These are phyloP conservation scores for Colletotrichum cuscutae DNA, from an alignment of 2,329 filamentous ascomycete species.

Conservation along the genomic window DNA sequence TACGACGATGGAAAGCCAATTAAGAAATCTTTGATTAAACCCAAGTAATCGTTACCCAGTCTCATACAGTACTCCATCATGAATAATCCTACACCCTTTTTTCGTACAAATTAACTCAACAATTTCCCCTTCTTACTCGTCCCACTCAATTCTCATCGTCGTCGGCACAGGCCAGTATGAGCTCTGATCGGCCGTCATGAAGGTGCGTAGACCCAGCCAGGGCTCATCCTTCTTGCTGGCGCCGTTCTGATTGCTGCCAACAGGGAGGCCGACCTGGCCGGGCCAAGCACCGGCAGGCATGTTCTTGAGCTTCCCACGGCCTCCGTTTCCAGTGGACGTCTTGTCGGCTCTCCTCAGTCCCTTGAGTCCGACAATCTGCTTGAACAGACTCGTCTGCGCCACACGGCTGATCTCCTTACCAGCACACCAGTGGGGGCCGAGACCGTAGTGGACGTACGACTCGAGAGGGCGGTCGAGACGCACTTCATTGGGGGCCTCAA, in stretches of 20 bases:
- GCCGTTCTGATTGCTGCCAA: conserved; percentile 23
- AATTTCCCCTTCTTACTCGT: conserved; percentile 23
- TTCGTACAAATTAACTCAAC: not conserved
- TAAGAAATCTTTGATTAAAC: not conserved
- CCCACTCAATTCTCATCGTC: conserved; percentile 39
- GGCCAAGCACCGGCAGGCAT: conserved; percentile 36
- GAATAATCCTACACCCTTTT: not conserved
- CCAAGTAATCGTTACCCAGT: not conserved
- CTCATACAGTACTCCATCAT: not conserved
- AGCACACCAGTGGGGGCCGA: conserved; percentile 57
- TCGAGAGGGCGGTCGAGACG: conserved; percentile 60
- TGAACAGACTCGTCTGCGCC: conserved; percentile 38
- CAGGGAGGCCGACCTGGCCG: conserved; percentile 36
- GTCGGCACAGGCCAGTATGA: conserved; percentile 38
- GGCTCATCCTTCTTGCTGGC: conserved; percentile 8
- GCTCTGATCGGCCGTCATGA: conserved; percentile 41
- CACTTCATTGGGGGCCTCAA: conserved; percentile 62
- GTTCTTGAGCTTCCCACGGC: conserved; percentile 39
- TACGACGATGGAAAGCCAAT: not conserved
- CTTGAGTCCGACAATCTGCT: conserved; percentile 38
- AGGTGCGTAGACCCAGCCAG: conserved; percentile 38
- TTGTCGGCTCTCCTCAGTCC: conserved; percentile 38
- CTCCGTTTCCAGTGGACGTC: conserved; percentile 9
- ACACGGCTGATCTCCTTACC: conserved; percentile 48
- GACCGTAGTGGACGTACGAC: conserved; percentile 62